Base-by-base conservation (phyloP, 2,329 filamentous ascomycete genomes). In the Corinectria fuckeliana region DNA sequence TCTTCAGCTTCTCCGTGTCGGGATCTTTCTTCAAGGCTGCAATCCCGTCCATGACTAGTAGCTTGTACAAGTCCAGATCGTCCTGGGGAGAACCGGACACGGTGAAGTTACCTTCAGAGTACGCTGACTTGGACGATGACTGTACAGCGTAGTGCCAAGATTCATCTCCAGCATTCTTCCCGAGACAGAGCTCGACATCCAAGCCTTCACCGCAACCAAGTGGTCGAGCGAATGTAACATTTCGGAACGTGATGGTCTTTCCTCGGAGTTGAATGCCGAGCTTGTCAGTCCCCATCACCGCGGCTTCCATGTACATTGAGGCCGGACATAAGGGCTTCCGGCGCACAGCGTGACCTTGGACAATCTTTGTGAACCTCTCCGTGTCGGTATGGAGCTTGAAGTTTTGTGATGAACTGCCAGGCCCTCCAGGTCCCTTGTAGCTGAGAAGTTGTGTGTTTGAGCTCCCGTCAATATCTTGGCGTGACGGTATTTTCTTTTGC, bases 261-360 rank as follows among this genome's bases (percentile, higher is more conserved):
- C 20, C 44, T 3, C 47, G 26, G 16, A 60, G 42, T 5, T 57
- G 38, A 14, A 41, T n/a, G 6, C 60, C 60, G 10, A 61, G 64
- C 23, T 56, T 51, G 18, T 64, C 51, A 2, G 50, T 16, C 2
- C 58, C 59, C 66, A 68, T 65, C 10, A 57, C 45, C 1, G 61
- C 61, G 2, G 52, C 42, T 49, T 68, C 66, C 64, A 67, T 63
- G 50, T 68, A 68, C 58, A 68, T 52, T 2, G 66, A 65, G 13
- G 66, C 66, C 2, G 66, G 66, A 50, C 66, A 68, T 3, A 68
- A 39, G 5, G 66, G 66, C 38, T 58, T 44, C 18, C 45, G 26
- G 7, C 60, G 58, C 2, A 68, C 62, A 9, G 62, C 53, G 38
- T 68, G 66, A 2, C 66, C 64, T 10, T 32, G n/a, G 11, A 64